Evolutionary conservation across 2,329 filamentous ascomycete species (phyloP).

Genomic region (Fusarium verrucosum): DNA sequence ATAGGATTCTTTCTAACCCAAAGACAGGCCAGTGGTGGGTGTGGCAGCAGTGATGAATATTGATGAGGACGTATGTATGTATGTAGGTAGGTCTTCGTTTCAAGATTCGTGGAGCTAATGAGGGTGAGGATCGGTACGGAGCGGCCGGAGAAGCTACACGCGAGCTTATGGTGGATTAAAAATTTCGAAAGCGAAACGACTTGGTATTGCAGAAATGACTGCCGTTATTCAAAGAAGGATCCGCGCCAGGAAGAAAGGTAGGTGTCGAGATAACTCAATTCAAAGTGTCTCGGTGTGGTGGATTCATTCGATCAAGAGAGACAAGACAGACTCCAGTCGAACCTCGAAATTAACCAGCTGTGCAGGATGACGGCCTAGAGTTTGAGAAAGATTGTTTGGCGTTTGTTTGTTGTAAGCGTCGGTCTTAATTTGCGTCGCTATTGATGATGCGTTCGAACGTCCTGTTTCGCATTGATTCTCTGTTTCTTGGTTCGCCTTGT

Average conservation of each 20-base stretch:
- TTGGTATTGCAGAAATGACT: conserved; percentile 7
- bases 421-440: conserved; percentile 9
- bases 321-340: conserved; percentile 20
- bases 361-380: conserved; percentile 9
- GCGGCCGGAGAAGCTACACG: conserved; percentile 28
- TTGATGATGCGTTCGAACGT: conserved; percentile 14
- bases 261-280: conserved; percentile 20
- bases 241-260: not conserved
- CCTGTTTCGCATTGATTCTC: conserved; percentile 18
- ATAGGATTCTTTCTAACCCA: conserved; percentile 24
- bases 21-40: conserved; percentile 38
- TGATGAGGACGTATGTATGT: conserved; percentile 30
- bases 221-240: not conserved
- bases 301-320: conserved; percentile 15
- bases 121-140: conserved; percentile 37
- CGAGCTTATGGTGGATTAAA: conserved; percentile 24
- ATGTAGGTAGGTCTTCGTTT: conserved; percentile 22
- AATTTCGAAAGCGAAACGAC: conserved; percentile 15
- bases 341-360: conserved; percentile 18
- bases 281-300: not conserved
- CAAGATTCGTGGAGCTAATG: conserved; percentile 34
- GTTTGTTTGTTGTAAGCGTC: conserved; percentile 6
- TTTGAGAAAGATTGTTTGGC: conserved; percentile 24
- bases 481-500: conserved; percentile 10
- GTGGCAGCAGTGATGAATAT: conserved; percentile 38